These are phyloP conservation scores for Beta corolliflora DNA, from an alignment of 179 eudicot species.

Conservation along the genomic window DNA sequence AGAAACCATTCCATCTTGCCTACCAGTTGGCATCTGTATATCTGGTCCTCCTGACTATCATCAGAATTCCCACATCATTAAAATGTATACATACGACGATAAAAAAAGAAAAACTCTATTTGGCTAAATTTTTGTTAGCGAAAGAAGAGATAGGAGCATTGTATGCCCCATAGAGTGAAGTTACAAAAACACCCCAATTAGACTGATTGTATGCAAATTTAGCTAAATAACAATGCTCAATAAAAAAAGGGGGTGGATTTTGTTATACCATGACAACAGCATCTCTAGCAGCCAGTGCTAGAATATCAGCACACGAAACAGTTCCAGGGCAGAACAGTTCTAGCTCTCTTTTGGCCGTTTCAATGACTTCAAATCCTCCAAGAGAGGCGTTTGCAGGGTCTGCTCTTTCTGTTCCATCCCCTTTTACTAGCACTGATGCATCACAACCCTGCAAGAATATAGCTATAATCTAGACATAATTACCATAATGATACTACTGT, in stretches of 20 bases:
- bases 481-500: background rate
- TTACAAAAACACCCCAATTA: no score
- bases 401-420: constrained; percentile 38
- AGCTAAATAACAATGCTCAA: no score
- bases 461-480: background rate
- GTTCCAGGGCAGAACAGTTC: constrained; percentile 51
- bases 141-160: no score
- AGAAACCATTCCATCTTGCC: constrained; percentile 49
- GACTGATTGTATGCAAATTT: no score
- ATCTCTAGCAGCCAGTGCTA: constrained; percentile 62
- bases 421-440: constrained; percentile 47
- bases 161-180: no score
- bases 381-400: constrained; percentile 45
- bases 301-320: constrained; percentile 61
- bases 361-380: constrained; percentile 50
- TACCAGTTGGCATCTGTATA: constrained; percentile 43
- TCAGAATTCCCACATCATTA: background rate
- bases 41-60: constrained; percentile 52
- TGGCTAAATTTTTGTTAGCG: no score
- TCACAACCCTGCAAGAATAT: constrained; percentile 46
- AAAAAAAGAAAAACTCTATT: background rate
- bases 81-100: background rate
- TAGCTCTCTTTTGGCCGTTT: constrained; percentile 40
- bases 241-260: background rate
- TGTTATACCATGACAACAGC: constrained; percentile 52